Conservation (phyloP, 495 filamentous ascomycete genomes). For the Talaromyces trachyspermus region DNA sequence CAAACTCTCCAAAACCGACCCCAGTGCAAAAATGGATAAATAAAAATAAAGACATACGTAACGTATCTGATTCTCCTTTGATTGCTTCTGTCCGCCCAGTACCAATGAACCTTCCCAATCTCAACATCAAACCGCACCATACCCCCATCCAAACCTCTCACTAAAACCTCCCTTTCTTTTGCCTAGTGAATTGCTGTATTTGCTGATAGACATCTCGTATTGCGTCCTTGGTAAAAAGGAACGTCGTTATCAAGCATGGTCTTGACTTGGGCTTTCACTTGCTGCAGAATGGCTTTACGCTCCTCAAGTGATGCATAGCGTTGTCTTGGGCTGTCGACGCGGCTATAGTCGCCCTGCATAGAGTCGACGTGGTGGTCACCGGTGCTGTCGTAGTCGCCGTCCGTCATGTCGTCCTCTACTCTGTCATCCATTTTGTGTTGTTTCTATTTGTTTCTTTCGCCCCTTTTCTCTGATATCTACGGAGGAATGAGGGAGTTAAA, state of each 20-base stretch:
- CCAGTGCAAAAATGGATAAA: too few species aligned
- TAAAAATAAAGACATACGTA: neutral
- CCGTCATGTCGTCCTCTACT: too few species aligned
- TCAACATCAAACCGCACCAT: neutral
- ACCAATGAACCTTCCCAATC: neutral
- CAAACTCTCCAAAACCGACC: neutral
- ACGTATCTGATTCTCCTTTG: too few species aligned
- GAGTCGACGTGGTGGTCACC: too few species aligned
- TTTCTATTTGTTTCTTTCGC: too few species aligned
- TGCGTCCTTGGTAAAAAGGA: neutral
- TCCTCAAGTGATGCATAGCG: neutral
- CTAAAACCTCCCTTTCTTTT: neutral
- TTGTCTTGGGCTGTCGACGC: too few species aligned
- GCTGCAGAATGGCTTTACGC: neutral
- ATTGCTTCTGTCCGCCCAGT: too few species aligned
- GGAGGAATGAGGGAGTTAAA: too few species aligned
- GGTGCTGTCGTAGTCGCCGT: too few species aligned
- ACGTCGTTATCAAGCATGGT: neutral
- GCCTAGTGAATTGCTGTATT: neutral
- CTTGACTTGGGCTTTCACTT: neutral
- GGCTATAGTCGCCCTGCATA: too few species aligned
- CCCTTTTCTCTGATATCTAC: too few species aligned
- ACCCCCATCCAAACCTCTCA: neutral
- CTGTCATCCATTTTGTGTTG: too few species aligned
- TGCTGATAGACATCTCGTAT: slow-evolving; percentile 1